Evolutionary conservation across 164 flowering plant species (phyloP), one percentile per base, ranked within the genome.

Genomic region (Kalanchoe fedtschenkoi): DNA sequence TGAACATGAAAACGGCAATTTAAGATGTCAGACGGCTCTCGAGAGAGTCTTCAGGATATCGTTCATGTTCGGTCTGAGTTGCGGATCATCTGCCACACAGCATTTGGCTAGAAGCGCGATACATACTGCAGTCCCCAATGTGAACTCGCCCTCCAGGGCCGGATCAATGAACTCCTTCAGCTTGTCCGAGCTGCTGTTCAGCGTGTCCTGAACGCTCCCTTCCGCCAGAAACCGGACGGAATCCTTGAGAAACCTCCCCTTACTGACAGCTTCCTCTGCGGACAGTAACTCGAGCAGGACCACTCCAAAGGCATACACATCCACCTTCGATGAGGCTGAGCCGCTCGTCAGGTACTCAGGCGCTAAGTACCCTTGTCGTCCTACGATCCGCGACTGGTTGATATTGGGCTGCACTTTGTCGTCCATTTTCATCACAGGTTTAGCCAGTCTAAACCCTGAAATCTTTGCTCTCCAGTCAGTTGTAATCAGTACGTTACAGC

Each of bases 241-340:
- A 1, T 80, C 80, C 64, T 65, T 74, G 43, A 82, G 58, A 43
- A 44, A 15, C 21, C 17, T 21, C 16, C 62, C 77, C 9, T 69
- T 72, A 22, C 22, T 21, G 24, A 60, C 15, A 29, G 69, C 76
- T 58, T 79, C 80, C 75, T 71, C 76, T 19, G 73, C 81, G 3
- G 85, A 80, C n/a, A 85, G 62, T 7, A 88, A 66, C 81, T 87
- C 91, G 34, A 87, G 78, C 76, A 85, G 39, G 29, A 85, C 74
- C 29, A 82, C 70, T 51, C 91, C 95, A 64, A 83, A 80, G 30
- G 86, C 80, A 67, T 76, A 83, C 17, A 85, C 69, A 65, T 85
- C 91, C 7, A 72, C 74, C 74, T 80, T 81, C 0, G 72, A 68
- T 0, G 82, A 74, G 47, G 73, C 75, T 58, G 69, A 46, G 4